Evolutionary conservation across 2,329 filamentous ascomycete genomes (phyloP), one percentile per base, ranked within the genome.

Genomic region (Tolypocladium tropicale): DNA sequence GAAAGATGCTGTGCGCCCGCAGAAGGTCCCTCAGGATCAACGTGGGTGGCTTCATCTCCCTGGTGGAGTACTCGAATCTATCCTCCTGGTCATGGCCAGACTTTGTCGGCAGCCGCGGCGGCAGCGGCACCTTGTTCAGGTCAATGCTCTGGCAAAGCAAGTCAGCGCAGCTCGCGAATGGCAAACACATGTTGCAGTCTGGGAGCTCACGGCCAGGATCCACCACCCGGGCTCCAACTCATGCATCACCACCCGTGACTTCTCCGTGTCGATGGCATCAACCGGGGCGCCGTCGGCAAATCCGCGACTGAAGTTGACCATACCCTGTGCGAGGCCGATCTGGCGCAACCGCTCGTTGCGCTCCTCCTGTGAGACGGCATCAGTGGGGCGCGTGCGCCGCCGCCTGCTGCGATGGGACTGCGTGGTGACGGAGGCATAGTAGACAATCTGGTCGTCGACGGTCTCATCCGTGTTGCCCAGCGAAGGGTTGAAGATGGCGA

Each of bases 161-260:
- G 50, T 59, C 37, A 60, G 37, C 51, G 54, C 21, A 41, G 52
- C 34, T 37, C 43, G n/a, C n/a, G n/a, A 34, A 28, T 53, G 32
- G 46, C 21, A 21, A 9, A 23, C 14, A 34, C 9, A 36, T 25
- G 9, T 25, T n/a, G 28, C 25, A 18, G 4, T 32, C 33, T 10
- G n/a, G 53, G 30, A 14, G 74, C 88, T 67, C 77, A 95, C 91
- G 59, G 90, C 92, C 58, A 97, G 76, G 59, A 97, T 85, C 95
- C 95, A 99, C 94, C 94, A 99, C 33, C 89, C 89, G 18, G 82
- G 76, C 70, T 99, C 93, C 61, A 99, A 74, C 74, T 99, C 91
- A 64, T 90, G 84, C 49, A 96, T 75, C 36, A 97, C 79, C 36
- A 96, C 86, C 34, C 92, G 83, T 53, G 87, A 85, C 75, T 89